Evolutionary conservation across 2,329 filamentous ascomycete genomes (phyloP).

Genomic region (Epichloe festucae): DNA sequence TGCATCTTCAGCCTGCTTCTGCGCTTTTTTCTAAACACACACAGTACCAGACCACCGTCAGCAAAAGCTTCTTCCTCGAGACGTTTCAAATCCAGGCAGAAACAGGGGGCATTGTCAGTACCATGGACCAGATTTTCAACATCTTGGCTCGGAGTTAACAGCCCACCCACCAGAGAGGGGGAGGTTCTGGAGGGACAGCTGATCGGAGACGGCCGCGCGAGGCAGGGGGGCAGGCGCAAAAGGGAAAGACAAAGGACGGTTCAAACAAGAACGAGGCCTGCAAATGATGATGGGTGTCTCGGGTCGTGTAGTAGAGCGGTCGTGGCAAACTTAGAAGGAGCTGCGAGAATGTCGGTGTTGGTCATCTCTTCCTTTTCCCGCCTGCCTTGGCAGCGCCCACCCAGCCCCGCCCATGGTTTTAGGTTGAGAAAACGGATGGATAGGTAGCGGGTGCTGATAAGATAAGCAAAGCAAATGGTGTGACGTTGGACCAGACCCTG

Average conservation of each 20-base stretch:
- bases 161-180: not conserved
- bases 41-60: constrained; percentile 8
- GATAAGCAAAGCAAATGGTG: constrained; percentile 6
- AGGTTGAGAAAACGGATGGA: not conserved
- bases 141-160: constrained; percentile 41
- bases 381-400: not conserved
- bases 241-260: not conserved
- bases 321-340: not conserved
- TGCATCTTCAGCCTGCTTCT: constrained; percentile 85
- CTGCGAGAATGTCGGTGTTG: not conserved
- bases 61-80: not conserved
- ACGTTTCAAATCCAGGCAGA: not conserved
- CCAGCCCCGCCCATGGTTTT: not conserved
- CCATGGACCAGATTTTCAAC: constrained; percentile 99
- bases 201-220: not conserved
- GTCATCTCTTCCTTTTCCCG: not conserved
- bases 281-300: not conserved
- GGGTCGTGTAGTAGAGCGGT: not conserved
- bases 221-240: not conserved
- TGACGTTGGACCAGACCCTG: not conserved
- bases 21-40: constrained; percentile 69
- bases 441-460: constrained; percentile 5
- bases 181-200: not conserved
- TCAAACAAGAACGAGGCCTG: not conserved
- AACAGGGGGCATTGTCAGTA: constrained; percentile 27